These are phyloP conservation scores for Cladophialophora carrionii DNA, from an alignment of 2,329 filamentous ascomycete species.

Conservation along the genomic window DNA sequence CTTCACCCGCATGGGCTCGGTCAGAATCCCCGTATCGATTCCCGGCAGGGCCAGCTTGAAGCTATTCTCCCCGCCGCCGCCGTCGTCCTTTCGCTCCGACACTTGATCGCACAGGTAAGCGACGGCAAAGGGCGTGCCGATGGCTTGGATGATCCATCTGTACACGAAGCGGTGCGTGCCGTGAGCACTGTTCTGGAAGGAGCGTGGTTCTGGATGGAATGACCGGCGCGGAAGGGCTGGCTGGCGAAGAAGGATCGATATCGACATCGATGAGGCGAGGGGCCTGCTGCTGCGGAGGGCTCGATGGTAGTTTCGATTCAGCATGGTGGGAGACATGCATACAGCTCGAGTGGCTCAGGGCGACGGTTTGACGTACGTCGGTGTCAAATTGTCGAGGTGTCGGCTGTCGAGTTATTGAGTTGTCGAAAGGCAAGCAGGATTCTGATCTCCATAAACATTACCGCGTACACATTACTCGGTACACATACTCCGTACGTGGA, in stretches of 20 bases:
- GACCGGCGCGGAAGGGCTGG: not conserved
- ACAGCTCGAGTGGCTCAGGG: not conserved
- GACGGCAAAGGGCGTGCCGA: constrained; percentile 27
- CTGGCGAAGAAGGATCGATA: no score
- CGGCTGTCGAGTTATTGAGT: not conserved
- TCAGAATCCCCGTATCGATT: constrained; percentile 24
- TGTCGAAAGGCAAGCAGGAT: not conserved
- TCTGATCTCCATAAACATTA: no score
- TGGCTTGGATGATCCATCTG: constrained; percentile 30
- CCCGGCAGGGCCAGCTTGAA: constrained; percentile 25
- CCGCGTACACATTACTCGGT: no score
- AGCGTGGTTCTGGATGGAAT: constrained; percentile 29
- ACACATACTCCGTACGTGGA: no score
- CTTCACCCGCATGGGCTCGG: constrained; percentile 27
- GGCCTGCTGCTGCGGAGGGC: not conserved
- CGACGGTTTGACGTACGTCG: not conserved
- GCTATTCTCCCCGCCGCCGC: constrained; percentile 20
- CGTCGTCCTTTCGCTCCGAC: constrained; percentile 20
- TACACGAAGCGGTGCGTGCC: constrained; percentile 29
- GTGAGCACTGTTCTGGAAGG: constrained; percentile 25
- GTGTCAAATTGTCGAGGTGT: not conserved
- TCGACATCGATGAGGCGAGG: not conserved
- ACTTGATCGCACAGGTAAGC: constrained; percentile 31
- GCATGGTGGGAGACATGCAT: not conserved
- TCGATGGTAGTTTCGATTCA: not conserved